Base-by-base conservation (phyloP, 2,329 filamentous ascomycete species). In the Penicillium sp. region DNA sequence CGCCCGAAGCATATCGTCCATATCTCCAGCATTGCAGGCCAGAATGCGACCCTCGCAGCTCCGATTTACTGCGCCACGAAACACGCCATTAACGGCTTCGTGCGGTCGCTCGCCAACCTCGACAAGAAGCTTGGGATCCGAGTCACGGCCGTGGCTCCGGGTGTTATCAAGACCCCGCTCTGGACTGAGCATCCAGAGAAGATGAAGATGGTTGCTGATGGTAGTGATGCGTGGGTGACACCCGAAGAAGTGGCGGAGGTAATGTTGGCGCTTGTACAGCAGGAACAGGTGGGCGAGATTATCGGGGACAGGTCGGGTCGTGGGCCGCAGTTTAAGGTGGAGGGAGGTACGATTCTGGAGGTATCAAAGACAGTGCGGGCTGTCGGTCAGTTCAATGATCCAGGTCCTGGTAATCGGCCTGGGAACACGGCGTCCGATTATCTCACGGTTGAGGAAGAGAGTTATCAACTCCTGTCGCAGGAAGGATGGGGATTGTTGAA, bases 101-200 rank as follows among this genome's bases (percentile, higher is more conserved):
- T 86, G 5, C 79, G 83, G 54, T 77, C 76, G 4, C 66, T 87
- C 15, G 79, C 73, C 0, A 69, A 73, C 1, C 75, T 86, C 6
- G 83, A 85, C 23, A 53, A 71, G 1, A 66, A 65, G 1, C 64
- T 82, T 25, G 82, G 81, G 0, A 83, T 87, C 51, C 73, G 83
- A 0, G 83, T 87, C 17, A 85, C 83, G 21, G 83, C 79, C 6
- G 83, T 87, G 3, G 83, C 83, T 17, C 85, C 85, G 0, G 85
- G 84, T 0, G 70, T 86, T 1, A 84, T 87, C 63, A 84, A 81
- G 60, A 87, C 85, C 13, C 85, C 85, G 7, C 71, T 87, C 6
- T 87, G 83, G 83, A 84, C 80, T 0, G 84, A 86, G 3, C 78
- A 86, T 62, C 82, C 83, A 0, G 84, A 87, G 69, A 87, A 87